phyloP scores from a whole-genome alignment of 371 early-diverging fungal genomes.

The Apophysomyces ossiformis region DNA sequence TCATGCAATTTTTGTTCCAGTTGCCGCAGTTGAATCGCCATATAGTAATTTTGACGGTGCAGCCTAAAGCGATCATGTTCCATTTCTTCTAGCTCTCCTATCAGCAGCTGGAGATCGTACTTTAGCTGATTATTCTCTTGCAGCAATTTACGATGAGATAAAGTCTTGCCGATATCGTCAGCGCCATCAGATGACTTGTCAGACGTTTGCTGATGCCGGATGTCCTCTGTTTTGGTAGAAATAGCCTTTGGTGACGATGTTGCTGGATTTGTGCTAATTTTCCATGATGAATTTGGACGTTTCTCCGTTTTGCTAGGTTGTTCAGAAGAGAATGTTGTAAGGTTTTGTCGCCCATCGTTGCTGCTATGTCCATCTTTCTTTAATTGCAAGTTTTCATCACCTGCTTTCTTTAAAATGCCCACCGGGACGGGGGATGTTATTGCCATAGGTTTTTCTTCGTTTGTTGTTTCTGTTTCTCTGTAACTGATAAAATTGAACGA shows the following conservation, averaged over 20 bases:
- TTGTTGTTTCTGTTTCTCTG: not conserved
- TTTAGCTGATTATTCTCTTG: not conserved
- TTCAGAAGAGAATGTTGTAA: not conserved
- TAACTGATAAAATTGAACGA: not conserved
- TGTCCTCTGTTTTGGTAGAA: not conserved
- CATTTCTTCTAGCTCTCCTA: not conserved
- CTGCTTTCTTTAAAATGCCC: not conserved
- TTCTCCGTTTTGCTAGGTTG: not conserved
- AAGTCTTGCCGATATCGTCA: not conserved
- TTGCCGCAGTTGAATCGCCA: not conserved
- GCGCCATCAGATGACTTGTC: slow-evolving; percentile 2
- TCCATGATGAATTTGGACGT: not conserved
- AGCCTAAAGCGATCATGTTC: not conserved
- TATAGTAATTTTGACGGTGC: not conserved
- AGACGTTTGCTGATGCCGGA: not conserved
- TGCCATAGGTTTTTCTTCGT: not conserved
- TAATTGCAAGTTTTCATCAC: not conserved
- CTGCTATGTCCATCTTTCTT: not conserved
- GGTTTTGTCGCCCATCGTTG: not conserved
- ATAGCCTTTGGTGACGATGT: not conserved
- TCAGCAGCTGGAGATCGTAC: not conserved
- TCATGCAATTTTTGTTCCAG: slow-evolving; percentile 1
- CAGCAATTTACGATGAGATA: not conserved
- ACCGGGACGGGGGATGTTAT: not conserved
- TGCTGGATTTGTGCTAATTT: not conserved